Evolutionary conservation across 768 basidiomycete genomes (phyloP).

Genomic region (Kwoniella mangroviensis): DNA sequence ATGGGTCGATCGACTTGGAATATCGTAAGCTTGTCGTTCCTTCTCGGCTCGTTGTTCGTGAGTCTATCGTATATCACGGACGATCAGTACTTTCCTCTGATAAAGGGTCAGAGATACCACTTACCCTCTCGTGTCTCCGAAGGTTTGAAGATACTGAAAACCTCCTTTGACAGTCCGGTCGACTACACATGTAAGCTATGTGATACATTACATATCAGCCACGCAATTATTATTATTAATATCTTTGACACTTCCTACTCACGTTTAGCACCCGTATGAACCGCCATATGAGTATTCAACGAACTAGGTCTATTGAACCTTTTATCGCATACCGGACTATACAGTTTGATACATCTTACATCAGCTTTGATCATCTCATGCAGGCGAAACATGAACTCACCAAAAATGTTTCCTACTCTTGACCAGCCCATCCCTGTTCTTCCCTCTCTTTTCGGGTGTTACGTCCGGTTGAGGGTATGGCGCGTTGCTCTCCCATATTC

Average conservation of each 20-base stretch:
- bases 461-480: slow-evolving; percentile 1
- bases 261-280: slow-evolving; percentile 57
- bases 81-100: not conserved
- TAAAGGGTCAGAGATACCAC: not conserved
- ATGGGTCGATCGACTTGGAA: not conserved
- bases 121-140: slow-evolving; percentile 49
- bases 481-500: slow-evolving; percentile 8
- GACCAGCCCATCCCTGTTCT: not conserved
- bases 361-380: not conserved
- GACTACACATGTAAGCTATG: slow-evolving; percentile 38
- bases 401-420: slow-evolving; percentile 23
- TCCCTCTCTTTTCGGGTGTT: not conserved
- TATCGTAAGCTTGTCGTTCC: not conserved
- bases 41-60: slow-evolving; percentile 14
- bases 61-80: not conserved
- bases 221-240: slow-evolving; percentile 9
- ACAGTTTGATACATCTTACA: not conserved
- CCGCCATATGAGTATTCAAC: slow-evolving; percentile 53
- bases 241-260: slow-evolving; percentile 1
- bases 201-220: not conserved
- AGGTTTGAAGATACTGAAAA: slow-evolving; percentile 55
- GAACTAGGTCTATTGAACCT: slow-evolving; percentile 52
- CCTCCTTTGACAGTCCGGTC: slow-evolving; percentile 40
- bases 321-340: slow-evolving; percentile 52
- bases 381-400: slow-evolving; percentile 11